Conservation (phyloP, 2,329 filamentous ascomycete species). For the Ceratocystis diversiconidia region DNA sequence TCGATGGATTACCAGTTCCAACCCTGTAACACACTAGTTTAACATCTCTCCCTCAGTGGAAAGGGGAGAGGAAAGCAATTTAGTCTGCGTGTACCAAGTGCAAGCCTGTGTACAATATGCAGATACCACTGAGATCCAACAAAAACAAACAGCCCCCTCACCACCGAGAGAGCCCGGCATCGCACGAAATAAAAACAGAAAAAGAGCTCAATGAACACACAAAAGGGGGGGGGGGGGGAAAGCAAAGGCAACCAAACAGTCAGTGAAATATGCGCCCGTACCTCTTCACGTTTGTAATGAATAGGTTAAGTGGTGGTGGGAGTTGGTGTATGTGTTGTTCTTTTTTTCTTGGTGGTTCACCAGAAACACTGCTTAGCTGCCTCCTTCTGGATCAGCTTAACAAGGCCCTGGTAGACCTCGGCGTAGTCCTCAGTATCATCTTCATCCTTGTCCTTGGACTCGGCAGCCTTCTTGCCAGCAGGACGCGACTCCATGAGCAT, state of each 20-base stretch:
- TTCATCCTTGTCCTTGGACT: slow-evolving; percentile 30
- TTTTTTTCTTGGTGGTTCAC: slow-evolving; percentile 18
- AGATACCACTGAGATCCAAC: background rate
- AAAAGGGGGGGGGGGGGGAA: background rate
- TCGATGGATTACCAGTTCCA: background rate
- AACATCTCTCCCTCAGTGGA: background rate
- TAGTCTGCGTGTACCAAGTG: background rate
- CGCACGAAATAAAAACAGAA: background rate
- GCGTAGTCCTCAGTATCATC: slow-evolving; percentile 45
- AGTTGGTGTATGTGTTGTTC: background rate
- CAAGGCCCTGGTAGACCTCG: slow-evolving; percentile 49
- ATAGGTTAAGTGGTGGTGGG: too few relatives aligned
- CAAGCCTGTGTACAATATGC: background rate
- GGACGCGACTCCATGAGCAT: slow-evolving; percentile 57
- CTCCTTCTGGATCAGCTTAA: slow-evolving; percentile 55
- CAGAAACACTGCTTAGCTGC: slow-evolving; percentile 41
- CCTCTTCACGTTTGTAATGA: too few relatives aligned
- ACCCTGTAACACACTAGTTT: slow-evolving; percentile 4
- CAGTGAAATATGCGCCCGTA: too few relatives aligned
- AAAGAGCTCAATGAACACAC: background rate
- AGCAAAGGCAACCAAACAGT: background rate
- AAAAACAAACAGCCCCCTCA: background rate
- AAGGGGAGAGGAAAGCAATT: too few relatives aligned
- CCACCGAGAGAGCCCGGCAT: background rate
- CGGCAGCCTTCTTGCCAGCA: slow-evolving; percentile 32